Evolutionary conservation across 2,329 filamentous ascomycete genomes (phyloP).

Genomic region (Aspergillus ochraceus): DNA sequence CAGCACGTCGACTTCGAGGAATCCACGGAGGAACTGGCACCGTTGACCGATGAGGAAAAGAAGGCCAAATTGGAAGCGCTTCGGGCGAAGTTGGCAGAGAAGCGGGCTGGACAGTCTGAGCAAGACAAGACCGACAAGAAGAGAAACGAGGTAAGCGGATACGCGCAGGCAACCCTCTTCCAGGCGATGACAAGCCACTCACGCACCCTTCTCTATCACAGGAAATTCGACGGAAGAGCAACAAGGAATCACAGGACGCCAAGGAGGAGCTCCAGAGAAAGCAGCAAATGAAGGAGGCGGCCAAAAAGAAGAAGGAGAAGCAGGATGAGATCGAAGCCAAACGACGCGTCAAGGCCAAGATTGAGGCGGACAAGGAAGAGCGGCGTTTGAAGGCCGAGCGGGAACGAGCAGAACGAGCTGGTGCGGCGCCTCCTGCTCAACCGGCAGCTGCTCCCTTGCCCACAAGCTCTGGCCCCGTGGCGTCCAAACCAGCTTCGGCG

Average conservation of each 20-base stretch:
- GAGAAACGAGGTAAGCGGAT: conserved; percentile 69
- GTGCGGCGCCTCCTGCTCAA: conserved; percentile 56
- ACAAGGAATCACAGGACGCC: conserved; percentile 80
- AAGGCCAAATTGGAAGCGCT: conserved; percentile 75
- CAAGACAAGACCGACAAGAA: conserved; percentile 80
- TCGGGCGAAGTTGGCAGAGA: conserved; percentile 68
- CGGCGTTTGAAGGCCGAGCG: conserved; percentile 80
- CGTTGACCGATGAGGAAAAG: conserved; percentile 90
- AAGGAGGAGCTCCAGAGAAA: conserved; percentile 88
- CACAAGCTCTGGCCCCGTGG: conserved; percentile 49
- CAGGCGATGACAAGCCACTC: background rate
- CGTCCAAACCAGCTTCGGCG: conserved; percentile 65
- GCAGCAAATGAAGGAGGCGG: conserved; percentile 88
- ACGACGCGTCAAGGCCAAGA: conserved; percentile 86
- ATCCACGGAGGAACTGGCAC: conserved; percentile 87
- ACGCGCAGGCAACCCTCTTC: background rate
- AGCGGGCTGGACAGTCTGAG: conserved; percentile 66
- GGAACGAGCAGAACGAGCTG: conserved; percentile 82
- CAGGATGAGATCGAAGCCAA: conserved; percentile 80
- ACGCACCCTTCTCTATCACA: conserved; percentile 17
- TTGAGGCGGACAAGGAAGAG: conserved; percentile 91
- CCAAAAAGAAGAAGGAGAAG: conserved; percentile 85
- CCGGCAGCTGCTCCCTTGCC: conserved; percentile 45
- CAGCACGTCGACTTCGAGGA: conserved; percentile 90
- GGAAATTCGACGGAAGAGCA: conserved; percentile 79